Base-by-base conservation (phyloP, 306 rosid species). In the Mimosa bimucronata region DNA sequence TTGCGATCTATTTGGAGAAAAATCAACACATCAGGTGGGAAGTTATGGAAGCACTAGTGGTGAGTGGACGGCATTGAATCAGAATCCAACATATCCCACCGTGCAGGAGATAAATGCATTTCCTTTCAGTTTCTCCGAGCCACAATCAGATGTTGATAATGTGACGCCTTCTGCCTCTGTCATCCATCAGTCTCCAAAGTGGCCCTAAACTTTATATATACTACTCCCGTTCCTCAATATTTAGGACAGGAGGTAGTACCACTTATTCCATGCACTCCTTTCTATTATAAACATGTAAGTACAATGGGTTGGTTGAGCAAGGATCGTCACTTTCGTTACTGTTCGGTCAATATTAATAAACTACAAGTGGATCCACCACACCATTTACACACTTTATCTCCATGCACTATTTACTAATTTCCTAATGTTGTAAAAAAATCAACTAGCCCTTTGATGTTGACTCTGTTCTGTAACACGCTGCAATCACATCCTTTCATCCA, bases 71-170 rank as follows among this genome's bases (percentile, higher is more conserved):
- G 7, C 62, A 13, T 53, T 78, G 71, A 85, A 66, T 70, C 38
- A 83, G 62, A 85, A 71, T 66, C 30, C 87, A 19, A 58, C 87
- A 67, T 85, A 71, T 81, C 21, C 52, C 3, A 11, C 80, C 14
- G 25, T 86, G 0, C 30, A 69, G 40, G 44, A 53, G 19, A 34
- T 34, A 34, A 78, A 58, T 66, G 79, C 26, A 53, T 79, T 79
- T 37, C 41, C 80, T 25, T 84, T 70, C 69, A 53, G 55, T 81
- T 81, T 79, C 76, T 82, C 88, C 12, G 88, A 81, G 30, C 78
- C 91, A 30, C 92, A 85, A 29, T 81, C 94, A 1, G 88, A 87
- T 28, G 82, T 81, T 46, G 88, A 85, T 48, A 4, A 11, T 23
- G 79, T 87, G 66, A 73, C 82, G 0, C 77, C 95, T 9, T 81